Evolutionary conservation across 2,329 filamentous ascomycete genomes (phyloP).

Genomic region (Tolypocladium sp.): DNA sequence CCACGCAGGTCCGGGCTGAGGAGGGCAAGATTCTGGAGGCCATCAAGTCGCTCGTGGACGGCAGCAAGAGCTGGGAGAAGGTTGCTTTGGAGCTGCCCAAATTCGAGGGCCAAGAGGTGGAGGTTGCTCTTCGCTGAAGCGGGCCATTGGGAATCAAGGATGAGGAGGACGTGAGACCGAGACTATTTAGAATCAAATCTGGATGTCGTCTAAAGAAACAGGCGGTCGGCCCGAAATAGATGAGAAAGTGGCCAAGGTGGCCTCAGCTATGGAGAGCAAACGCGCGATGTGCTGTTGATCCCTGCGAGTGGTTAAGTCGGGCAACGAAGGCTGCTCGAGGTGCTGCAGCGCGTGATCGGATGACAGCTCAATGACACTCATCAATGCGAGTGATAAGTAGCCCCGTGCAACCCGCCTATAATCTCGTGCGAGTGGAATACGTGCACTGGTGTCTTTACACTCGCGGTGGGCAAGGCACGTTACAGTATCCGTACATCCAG

Average conservation of each 20-base stretch:
- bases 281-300: not conserved
- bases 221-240: not conserved
- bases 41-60: conserved; percentile 45
- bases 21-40: conserved; percentile 73
- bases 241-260: too few relatives aligned
- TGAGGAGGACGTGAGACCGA: not conserved
- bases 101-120: conserved; percentile 69
- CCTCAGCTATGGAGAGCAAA: not conserved
- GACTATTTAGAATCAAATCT: not conserved
- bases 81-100: conserved; percentile 70
- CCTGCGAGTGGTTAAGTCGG: not conserved
- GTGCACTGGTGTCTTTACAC: not conserved
- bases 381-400: too few relatives aligned
- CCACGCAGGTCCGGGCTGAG: conserved; percentile 78
- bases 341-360: not conserved
- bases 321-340: not conserved
- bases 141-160: not conserved
- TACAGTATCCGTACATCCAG: too few relatives aligned
- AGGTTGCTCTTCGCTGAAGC: conserved; percentile 26
- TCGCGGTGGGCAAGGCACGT: too few relatives aligned
- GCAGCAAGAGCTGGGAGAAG: conserved; percentile 53
- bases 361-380: not conserved
- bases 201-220: not conserved
- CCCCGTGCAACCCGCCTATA: not conserved
- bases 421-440: too few relatives aligned